These are phyloP conservation scores for Syzygium aromaticum DNA, from an alignment of 345 rosid genomes.

Conservation along the genomic window DNA sequence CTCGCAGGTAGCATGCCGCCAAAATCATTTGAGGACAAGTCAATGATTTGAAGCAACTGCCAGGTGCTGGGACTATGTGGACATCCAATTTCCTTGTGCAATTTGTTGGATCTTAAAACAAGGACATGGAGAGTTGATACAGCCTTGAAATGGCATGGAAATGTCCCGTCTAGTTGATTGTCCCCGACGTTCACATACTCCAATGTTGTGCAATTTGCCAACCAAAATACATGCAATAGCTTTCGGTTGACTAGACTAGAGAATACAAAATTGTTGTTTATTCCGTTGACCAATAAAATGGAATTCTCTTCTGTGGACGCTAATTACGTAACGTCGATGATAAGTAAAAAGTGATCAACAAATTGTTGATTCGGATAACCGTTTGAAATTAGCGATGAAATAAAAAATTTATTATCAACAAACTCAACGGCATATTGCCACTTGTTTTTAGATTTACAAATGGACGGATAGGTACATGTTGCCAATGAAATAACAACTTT, in stretches of 20 bases:
- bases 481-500: not conserved
- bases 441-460: not conserved
- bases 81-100: slow-evolving; percentile 24
- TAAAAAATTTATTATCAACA: not conserved
- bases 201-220: slow-evolving; percentile 11
- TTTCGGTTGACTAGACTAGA: no score
- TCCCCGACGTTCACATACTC: slow-evolving; percentile 32
- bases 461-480: not conserved
- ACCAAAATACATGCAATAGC: no score
- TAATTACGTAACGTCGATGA: not conserved
- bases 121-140: slow-evolving; percentile 18
- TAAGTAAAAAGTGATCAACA: not conserved
- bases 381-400: not conserved
- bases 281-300: no score
- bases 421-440: not conserved
- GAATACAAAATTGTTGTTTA: no score
- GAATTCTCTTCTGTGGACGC: fast-evolving
- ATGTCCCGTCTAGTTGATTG: slow-evolving; percentile 13
- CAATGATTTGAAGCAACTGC: slow-evolving; percentile 30
- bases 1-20: not conserved
- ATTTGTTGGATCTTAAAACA: slow-evolving; percentile 17
- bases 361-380: not conserved
- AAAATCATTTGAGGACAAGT: slow-evolving; percentile 26
- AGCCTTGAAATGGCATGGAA: slow-evolving; percentile 23
- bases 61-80: not conserved